Percentiles rank a stretch among this genome's conserved stretches.
phyloP scores from a whole-genome alignment of 73 alveolate species.

The Halteria grandinella region DNA sequence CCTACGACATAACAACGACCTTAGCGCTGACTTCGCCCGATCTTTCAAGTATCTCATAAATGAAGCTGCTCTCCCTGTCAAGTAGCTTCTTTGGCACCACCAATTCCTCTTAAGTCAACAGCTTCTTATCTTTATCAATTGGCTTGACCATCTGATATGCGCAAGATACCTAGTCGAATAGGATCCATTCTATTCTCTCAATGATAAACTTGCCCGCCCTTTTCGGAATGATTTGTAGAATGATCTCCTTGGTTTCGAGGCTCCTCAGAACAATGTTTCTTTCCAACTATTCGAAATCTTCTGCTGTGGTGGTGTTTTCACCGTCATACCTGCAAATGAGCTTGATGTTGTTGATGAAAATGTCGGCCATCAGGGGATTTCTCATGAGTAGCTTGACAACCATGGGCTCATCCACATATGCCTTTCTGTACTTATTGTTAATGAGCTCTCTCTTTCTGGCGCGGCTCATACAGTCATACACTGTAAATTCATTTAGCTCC shows the following conservation, averaged over 20 bases:
- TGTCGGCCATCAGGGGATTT: slow-evolving; percentile 68
- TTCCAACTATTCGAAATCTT: slow-evolving; percentile 8
- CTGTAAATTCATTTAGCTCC: slow-evolving; percentile 33
- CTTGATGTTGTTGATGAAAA: slow-evolving; percentile 44
- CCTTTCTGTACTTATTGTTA: slow-evolving; percentile 51
- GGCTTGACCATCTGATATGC: slow-evolving; percentile 12
- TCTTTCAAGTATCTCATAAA: slow-evolving; percentile 19
- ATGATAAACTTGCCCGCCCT: slow-evolving; percentile 55
- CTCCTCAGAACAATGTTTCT: slow-evolving; percentile 29
- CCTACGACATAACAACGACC: not conserved
- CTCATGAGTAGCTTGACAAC: slow-evolving; percentile 44
- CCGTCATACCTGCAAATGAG: slow-evolving; percentile 38
- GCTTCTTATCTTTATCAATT: too few species aligned
- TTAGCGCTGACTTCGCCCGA: slow-evolving; percentile 24
- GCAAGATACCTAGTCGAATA: too few species aligned
- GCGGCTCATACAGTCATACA: slow-evolving; percentile 25
- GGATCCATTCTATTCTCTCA: slow-evolving; percentile 61
- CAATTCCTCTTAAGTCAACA: not conserved
- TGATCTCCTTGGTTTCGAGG: slow-evolving; percentile 47
- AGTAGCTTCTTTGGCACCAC: slow-evolving; percentile 38
- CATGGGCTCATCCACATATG: slow-evolving; percentile 47
- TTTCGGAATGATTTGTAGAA: slow-evolving; percentile 49
- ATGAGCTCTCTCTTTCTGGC: slow-evolving; percentile 42
- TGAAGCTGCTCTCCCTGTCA: slow-evolving; percentile 51
- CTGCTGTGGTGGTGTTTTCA: not conserved